phyloP scores from a whole-genome alignment of 441 rosid species.

The Mallotus repandus region DNA sequence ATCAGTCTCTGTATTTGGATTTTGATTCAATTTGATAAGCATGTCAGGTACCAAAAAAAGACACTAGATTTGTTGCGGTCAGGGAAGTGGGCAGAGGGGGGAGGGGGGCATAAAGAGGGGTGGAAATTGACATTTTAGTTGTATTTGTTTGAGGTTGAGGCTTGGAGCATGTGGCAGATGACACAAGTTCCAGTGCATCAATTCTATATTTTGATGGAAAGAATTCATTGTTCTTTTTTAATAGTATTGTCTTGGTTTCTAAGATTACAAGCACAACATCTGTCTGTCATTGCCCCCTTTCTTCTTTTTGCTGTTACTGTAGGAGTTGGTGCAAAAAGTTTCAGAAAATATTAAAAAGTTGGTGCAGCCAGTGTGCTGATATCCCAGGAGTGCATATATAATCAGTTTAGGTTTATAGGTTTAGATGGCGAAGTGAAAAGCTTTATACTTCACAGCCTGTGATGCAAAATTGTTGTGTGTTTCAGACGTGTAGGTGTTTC shows the following conservation, averaged over 20 bases:
- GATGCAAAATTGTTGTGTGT: neutral
- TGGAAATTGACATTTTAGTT: neutral
- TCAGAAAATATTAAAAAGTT: neutral
- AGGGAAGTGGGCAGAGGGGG: no score
- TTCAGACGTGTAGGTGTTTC: neutral
- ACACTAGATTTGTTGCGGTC: no score
- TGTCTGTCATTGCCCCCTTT: neutral
- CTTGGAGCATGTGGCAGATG: conserved; percentile 2
- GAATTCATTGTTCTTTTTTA: neutral
- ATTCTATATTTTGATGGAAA: neutral
- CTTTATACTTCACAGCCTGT: neutral
- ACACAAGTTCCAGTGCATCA: neutral
- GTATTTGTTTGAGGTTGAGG: conserved; percentile 7
- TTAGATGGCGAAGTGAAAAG: neutral
- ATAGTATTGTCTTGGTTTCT: neutral
- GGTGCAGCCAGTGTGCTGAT: neutral
- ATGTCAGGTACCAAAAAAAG: neutral
- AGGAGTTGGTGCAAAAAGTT: no score
- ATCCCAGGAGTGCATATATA: neutral
- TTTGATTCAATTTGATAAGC: conserved; percentile 9
- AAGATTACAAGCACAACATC: neutral
- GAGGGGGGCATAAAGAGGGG: neutral
- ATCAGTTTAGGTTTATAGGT: neutral
- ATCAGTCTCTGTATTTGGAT: neutral
- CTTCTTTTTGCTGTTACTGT: neutral